These are phyloP conservation scores for Cicer arietinum DNA, from an alignment of 306 rosid genomes.

Conservation along the genomic window DNA sequence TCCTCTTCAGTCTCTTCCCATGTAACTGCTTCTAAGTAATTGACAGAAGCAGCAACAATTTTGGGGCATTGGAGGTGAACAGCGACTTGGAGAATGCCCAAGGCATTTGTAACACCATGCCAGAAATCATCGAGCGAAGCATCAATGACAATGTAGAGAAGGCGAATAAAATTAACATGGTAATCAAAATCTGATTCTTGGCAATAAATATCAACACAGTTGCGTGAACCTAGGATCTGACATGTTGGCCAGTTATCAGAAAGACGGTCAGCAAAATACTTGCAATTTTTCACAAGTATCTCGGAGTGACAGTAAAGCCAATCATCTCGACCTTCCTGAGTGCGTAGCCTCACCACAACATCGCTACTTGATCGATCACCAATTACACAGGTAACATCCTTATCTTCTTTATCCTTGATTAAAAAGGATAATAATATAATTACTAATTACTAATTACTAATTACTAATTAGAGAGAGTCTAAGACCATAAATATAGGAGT, in stretches of 20 bases:
- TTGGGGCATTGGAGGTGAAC: conserved; percentile 78
- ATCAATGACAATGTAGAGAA: conserved; percentile 64
- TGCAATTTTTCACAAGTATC: conserved; percentile 62
- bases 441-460: conserved; percentile 14
- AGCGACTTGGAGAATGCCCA: conserved; percentile 82
- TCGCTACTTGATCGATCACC: conserved; percentile 85
- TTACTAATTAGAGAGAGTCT: neutral
- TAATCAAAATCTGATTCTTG: conserved; percentile 77
- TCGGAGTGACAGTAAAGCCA: conserved; percentile 85
- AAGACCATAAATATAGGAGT: neutral
- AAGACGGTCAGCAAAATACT: conserved; percentile 81
- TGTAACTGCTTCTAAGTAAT: conserved; percentile 85
- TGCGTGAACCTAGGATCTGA: conserved; percentile 85
- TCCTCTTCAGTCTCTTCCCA: conserved; percentile 99
- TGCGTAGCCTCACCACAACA: conserved; percentile 93
- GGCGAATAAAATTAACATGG: conserved; percentile 77
- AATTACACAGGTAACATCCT: conserved; percentile 48
- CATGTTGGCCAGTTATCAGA: conserved; percentile 97
- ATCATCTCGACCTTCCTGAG: conserved; percentile 82
- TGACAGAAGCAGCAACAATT: conserved; percentile 72
- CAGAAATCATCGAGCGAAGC: conserved; percentile 70
- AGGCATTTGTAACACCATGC: conserved; percentile 83
- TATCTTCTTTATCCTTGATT: conserved; percentile 63
- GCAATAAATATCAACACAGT: conserved; percentile 87
- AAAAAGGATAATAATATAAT: conserved; percentile 24